Evolutionary conservation across 345 rosid species (phyloP).

Genomic region (Cardiospermum halicacabum): DNA sequence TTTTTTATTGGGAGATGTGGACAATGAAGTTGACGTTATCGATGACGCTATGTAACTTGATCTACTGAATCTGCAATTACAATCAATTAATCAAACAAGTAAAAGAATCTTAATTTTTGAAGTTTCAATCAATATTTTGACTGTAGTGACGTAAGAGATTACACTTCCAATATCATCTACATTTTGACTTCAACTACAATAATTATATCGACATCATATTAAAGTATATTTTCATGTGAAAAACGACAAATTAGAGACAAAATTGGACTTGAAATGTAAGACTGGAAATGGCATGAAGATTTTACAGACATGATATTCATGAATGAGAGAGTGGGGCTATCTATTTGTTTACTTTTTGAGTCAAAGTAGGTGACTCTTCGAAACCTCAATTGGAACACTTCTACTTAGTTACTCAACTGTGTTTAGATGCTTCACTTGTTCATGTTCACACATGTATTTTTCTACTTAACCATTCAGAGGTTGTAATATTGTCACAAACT

Average conservation of each 20-base stretch:
- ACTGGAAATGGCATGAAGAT: neutral
- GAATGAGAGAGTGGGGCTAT: neutral
- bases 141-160: neutral
- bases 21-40: neutral
- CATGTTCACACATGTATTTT: no score
- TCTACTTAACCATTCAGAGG: no score
- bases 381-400: neutral
- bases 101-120: no score
- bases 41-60: neutral
- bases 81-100: neutral
- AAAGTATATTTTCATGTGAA: no score
- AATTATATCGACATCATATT: no score
- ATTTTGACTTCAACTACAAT: neutral
- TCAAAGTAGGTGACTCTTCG: slow-evolving; percentile 1
- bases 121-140: neutral
- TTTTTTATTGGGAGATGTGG: no score
- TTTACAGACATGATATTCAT: neutral
- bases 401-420: neutral
- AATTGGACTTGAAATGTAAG: neutral
- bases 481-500: no score
- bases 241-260: no score
- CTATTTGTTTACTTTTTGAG: neutral
- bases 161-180: neutral
- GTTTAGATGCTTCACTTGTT: no score
- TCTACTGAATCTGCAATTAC: neutral